Conservation (phyloP, 257 asterid species). For the Fraxinus excelsior region DNA sequence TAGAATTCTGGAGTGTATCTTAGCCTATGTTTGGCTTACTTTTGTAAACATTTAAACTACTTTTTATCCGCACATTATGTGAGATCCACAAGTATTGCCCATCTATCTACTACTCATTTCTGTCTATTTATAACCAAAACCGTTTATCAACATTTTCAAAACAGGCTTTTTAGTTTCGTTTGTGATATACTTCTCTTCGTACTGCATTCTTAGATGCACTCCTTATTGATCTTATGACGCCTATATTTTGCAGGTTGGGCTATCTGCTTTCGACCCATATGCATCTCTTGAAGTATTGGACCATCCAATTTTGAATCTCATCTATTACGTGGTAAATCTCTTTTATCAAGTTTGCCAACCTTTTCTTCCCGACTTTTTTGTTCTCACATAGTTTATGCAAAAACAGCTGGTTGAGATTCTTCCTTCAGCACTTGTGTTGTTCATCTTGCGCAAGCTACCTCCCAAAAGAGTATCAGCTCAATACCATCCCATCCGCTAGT, state of each 20-base stretch:
- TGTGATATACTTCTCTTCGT: neutral
- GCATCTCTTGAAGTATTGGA: conserved; percentile 80
- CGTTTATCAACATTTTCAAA: no score
- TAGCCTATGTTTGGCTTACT: no score
- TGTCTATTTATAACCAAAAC: no score
- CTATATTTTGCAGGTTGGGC: conserved; percentile 56
- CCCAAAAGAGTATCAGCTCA: conserved; percentile 64
- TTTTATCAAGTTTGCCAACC: conserved; percentile 4
- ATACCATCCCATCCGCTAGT: conserved; percentile 62
- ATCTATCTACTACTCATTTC: no score
- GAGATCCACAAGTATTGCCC: no score
- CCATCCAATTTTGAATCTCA: conserved; percentile 79
- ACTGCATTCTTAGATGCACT: neutral
- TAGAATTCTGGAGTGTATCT: neutral
- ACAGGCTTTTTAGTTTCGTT: neutral
- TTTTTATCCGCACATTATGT: no score
- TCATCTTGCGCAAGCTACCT: conserved; percentile 72
- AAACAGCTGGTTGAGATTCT: conserved; percentile 79
- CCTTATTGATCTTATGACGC: neutral
- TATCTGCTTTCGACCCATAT: conserved; percentile 76
- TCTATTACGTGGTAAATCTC: conserved; percentile 70
- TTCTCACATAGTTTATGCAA: conserved; percentile 26
- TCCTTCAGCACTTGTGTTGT: conserved; percentile 71
- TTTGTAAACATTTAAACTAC: no score
- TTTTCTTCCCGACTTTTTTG: neutral